Conservation (phyloP, 176 grass and related monocot genomes). For the Tillandsia fasciculata region DNA sequence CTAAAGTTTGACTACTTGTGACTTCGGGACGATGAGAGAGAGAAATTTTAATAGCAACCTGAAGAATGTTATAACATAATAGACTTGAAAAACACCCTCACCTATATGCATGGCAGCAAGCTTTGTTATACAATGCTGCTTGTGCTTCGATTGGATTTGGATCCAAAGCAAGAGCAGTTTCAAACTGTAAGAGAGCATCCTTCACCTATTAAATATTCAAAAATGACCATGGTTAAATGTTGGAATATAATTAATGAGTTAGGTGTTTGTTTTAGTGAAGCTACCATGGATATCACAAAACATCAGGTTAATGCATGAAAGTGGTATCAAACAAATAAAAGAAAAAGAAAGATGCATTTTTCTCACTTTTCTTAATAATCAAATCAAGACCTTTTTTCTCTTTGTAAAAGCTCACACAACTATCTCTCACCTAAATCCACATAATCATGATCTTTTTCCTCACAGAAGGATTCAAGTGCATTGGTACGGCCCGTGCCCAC, state of each 20-base stretch:
- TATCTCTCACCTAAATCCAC: no score
- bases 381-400: no score
- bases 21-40: not conserved
- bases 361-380: not conserved
- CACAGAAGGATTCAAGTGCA: no score
- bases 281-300: not conserved
- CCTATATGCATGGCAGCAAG: constrained; percentile 96
- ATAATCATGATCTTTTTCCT: no score
- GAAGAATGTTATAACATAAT: not conserved
- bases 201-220: constrained; percentile 51
- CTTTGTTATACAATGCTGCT: constrained; percentile 92
- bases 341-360: not conserved
- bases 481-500: no score
- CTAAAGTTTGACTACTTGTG: no score
- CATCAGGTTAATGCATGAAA: not conserved
- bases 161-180: constrained; percentile 62
- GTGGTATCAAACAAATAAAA: not conserved
- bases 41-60: not conserved
- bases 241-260: constrained; percentile 1
- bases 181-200: constrained; percentile 78
- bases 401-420: no score
- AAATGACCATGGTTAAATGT: constrained; percentile 15
- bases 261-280: not conserved
- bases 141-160: constrained; percentile 76
- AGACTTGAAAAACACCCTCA: constrained; percentile 22